Evolutionary conservation across 1,139 yeast genomes (phyloP).

Genomic region (Meyerozyma carpophila): DNA sequence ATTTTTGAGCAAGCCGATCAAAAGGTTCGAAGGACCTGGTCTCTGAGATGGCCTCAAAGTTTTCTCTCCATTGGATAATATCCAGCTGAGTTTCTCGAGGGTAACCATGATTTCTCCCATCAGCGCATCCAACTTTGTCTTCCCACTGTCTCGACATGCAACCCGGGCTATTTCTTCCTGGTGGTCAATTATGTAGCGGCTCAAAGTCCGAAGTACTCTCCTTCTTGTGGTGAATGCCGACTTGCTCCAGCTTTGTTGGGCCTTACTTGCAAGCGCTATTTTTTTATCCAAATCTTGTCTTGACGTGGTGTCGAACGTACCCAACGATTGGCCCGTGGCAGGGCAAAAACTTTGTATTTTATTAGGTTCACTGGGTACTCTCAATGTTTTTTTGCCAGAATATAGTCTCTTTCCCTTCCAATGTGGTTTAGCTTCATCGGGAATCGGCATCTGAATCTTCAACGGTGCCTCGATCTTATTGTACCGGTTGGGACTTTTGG

Average conservation of each 20-base stretch:
- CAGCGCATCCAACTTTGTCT: slow-evolving; percentile 91
- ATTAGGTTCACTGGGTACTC: slow-evolving; percentile 53
- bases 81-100: slow-evolving; percentile 88
- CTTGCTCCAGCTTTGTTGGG: slow-evolving; percentile 56
- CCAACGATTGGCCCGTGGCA: slow-evolving; percentile 88
- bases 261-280: slow-evolving; percentile 50
- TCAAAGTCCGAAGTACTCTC: slow-evolving; percentile 64
- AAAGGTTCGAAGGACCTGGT: slow-evolving; percentile 80
- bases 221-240: slow-evolving; percentile 60
- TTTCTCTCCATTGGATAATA: slow-evolving; percentile 71
- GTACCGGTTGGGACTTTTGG: slow-evolving; percentile 36
- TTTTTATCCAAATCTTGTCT: slow-evolving; percentile 64
- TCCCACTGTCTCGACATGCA: slow-evolving; percentile 95
- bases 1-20: slow-evolving; percentile 67
- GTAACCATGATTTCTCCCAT: slow-evolving; percentile 96
- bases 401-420: slow-evolving; percentile 86
- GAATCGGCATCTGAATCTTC: slow-evolving; percentile 55
- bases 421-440: slow-evolving; percentile 82
- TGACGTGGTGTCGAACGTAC: slow-evolving; percentile 59
- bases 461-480: slow-evolving; percentile 41
- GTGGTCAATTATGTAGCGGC: slow-evolving; percentile 66
- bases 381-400: slow-evolving; percentile 47
- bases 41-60: slow-evolving; percentile 68
- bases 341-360: slow-evolving; percentile 87
- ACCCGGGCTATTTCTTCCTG: slow-evolving; percentile 85